phyloP scores from a whole-genome alignment of 192 early-diverging fungal genomes.

The Coemansia sp. region DNA sequence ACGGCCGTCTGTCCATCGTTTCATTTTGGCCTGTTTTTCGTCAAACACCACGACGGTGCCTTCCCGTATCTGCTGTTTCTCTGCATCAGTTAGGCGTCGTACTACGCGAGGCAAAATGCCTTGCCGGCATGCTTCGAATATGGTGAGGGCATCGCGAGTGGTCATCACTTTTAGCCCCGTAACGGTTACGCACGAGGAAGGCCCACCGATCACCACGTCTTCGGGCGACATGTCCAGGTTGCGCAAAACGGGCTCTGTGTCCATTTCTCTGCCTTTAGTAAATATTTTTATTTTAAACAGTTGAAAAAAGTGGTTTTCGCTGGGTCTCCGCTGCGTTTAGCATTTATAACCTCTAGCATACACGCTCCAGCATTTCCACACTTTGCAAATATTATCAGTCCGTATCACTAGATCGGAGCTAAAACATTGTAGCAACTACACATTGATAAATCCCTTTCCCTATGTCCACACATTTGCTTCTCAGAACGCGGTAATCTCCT shows the following conservation, averaged over 20 bases:
- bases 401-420: not conserved
- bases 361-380: too few species aligned
- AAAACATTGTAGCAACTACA: not conserved
- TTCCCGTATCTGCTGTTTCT: constrained; percentile 67
- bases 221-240: constrained; percentile 16
- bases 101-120: constrained; percentile 66
- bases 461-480: not conserved
- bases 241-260: not conserved
- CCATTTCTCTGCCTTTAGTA: not conserved
- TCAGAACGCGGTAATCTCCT: not conserved
- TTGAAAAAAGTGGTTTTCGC: too few species aligned
- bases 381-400: too few species aligned
- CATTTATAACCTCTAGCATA: too few species aligned
- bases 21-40: constrained; percentile 79
- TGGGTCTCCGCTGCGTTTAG: too few species aligned
- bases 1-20: constrained; percentile 84
- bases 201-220: constrained; percentile 43
- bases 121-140: constrained; percentile 77
- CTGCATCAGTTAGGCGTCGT: constrained; percentile 70
- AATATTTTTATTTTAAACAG: too few species aligned
- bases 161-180: constrained; percentile 31
- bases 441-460: not conserved
- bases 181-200: constrained; percentile 34
- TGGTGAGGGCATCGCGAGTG: constrained; percentile 71
- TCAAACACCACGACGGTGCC: constrained; percentile 87